Evolutionary conservation across 1,139 yeast species (phyloP).

Genomic region (Wickerhamiella infanticola): DNA sequence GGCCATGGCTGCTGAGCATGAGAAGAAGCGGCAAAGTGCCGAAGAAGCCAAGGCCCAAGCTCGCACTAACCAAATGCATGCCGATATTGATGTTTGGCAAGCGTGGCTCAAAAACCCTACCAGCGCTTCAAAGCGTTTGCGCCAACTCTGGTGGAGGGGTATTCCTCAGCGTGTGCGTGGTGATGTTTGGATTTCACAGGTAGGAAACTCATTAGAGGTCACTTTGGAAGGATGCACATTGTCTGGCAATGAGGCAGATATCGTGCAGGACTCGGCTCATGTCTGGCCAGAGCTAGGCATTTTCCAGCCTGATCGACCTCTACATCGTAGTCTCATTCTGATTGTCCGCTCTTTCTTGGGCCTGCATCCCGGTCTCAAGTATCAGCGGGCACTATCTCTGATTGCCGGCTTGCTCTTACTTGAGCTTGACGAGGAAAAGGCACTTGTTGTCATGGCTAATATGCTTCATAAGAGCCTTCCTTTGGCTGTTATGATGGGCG

Average conservation of each 20-base stretch:
- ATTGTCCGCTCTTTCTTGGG: conserved; percentile 23
- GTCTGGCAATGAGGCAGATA: conserved; percentile 4
- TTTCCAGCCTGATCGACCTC: conserved; percentile 28
- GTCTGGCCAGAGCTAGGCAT: conserved; percentile 32
- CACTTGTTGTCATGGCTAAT: conserved; percentile 34
- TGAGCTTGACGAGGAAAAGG: conserved; percentile 26
- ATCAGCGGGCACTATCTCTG: conserved; percentile 14
- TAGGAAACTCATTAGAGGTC: conserved; percentile 27
- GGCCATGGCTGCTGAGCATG: conserved; percentile 28
- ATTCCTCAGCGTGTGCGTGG: conserved; percentile 36
- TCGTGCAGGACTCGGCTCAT: conserved; percentile 8
- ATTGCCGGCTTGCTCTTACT: conserved; percentile 32
- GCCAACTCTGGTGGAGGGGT: conserved; percentile 58
- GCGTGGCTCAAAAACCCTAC: conserved; percentile 19
- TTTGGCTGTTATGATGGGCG: conserved; percentile 17
- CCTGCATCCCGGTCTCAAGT: conserved; percentile 20
- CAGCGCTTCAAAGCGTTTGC: conserved; percentile 25
- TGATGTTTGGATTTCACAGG: conserved; percentile 36
- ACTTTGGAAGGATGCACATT: conserved; percentile 12
- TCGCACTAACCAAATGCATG: conserved; percentile 9
- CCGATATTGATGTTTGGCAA: conserved; percentile 32
- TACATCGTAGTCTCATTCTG: conserved; percentile 23
- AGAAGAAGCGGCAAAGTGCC: conserved; percentile 19
- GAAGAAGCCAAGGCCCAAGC: conserved; percentile 18
- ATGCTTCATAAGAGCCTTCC: conserved; percentile 26